Conservation (phyloP, 2,329 filamentous ascomycete genomes). For the Ceratocystis cacaofunesta region DNA sequence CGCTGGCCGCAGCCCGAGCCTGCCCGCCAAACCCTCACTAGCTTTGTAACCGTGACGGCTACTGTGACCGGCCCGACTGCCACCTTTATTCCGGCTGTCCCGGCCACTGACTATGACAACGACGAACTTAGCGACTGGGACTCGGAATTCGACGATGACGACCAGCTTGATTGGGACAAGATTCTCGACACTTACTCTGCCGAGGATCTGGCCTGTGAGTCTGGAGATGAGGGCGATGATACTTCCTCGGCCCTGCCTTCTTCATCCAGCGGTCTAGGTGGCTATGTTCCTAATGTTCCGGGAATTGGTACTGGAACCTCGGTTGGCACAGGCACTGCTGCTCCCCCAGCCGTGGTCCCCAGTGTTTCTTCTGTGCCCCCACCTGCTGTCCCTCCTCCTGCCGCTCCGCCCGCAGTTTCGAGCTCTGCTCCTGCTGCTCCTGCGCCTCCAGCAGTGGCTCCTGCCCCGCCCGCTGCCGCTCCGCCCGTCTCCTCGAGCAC, state of each 20-base stretch:
- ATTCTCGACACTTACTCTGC: background rate
- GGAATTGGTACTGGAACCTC: background rate
- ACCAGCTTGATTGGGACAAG: slow-evolving; percentile 9
- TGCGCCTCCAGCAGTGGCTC: background rate
- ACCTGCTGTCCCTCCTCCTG: background rate
- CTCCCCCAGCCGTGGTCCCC: background rate
- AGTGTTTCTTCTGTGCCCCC: background rate
- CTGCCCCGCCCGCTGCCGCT: background rate
- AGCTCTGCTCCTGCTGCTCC: background rate
- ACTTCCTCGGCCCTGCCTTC: background rate
- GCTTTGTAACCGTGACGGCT: background rate
- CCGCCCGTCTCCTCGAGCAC: background rate
- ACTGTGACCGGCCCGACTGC: background rate
- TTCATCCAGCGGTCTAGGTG: background rate
- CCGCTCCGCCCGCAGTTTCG: background rate
- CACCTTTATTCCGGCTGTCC: background rate
- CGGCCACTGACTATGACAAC: background rate
- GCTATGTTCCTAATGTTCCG: background rate
- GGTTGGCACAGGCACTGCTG: background rate
- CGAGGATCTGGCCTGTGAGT: slow-evolving; percentile 7
- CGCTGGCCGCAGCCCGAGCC: slow-evolving; percentile 6
- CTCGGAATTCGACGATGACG: slow-evolving; percentile 13
- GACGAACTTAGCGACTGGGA: slow-evolving; percentile 13
- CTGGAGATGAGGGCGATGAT: background rate
- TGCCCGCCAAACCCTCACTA: background rate